Percentiles rank a stretch among this genome's conserved stretches.
These are phyloP conservation scores for Speleostelium caveatum DNA, from an alignment of 78 protist species.

Conservation along the genomic window DNA sequence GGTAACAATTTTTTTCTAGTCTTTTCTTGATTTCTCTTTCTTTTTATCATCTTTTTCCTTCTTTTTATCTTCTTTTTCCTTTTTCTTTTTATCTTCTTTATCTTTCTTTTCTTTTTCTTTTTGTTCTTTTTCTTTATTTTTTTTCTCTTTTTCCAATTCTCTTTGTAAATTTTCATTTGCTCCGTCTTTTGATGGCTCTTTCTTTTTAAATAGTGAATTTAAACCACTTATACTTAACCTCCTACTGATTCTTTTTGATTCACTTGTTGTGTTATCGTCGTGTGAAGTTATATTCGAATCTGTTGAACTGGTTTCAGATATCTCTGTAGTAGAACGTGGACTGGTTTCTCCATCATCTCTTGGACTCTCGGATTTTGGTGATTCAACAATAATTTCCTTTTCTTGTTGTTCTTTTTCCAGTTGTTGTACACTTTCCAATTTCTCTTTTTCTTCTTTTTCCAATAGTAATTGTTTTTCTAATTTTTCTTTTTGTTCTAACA, in stretches of 20 bases:
- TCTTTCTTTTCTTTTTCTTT: constrained; percentile 10
- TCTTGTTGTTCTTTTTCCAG: constrained; percentile 4
- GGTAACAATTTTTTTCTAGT: constrained; percentile 1
- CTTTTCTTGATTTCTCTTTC: constrained; percentile 2
- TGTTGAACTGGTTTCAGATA: not conserved
- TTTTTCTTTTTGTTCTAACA: too few species aligned
- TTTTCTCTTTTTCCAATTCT: too few species aligned
- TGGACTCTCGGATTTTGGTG: not conserved
- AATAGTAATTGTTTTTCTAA: too few species aligned
- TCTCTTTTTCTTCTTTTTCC: not conserved
- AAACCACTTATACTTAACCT: constrained; percentile 10
- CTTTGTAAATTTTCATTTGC: too few species aligned
- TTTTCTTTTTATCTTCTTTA: not conserved
- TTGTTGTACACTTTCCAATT: not conserved
- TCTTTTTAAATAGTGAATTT: constrained; percentile 20
- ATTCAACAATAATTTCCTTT: not conserved
- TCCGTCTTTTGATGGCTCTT: not conserved
- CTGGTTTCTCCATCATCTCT: too few species aligned
- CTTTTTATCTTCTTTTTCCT: constrained; percentile 21
- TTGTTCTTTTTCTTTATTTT: too few species aligned
- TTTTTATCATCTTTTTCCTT: constrained; percentile 15
- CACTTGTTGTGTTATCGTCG: not conserved
- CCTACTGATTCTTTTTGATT: not conserved
- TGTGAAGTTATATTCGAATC: too few species aligned
- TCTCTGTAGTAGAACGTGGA: too few species aligned